A percentile compares a stretch with the other conserved stretches of the same genome.
Conservation (phyloP, 2,329 filamentous ascomycete genomes). For the Ceratocystis eucalypticola region DNA sequence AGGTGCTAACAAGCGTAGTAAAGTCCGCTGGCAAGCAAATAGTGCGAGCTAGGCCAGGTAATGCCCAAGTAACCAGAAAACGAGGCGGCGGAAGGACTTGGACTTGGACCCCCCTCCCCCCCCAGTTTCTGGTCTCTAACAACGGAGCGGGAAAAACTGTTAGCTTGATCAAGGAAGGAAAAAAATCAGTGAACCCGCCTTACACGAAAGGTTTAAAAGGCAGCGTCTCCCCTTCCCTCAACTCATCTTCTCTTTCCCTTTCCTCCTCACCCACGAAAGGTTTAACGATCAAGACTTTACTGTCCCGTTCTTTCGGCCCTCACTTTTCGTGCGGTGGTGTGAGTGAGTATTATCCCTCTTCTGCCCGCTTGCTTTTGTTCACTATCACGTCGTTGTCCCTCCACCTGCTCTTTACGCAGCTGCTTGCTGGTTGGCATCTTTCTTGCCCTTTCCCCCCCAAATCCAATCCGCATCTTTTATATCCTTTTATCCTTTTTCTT, state of each 20-base stretch:
- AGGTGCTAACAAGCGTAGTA: background rate
- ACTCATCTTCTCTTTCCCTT: constrained; percentile 27
- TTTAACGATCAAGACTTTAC: constrained; percentile 23
- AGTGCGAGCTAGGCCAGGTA: background rate
- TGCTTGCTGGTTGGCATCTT: background rate
- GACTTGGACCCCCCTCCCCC: constrained; percentile 1
- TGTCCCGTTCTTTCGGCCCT: constrained; percentile 25
- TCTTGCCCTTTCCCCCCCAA: background rate
- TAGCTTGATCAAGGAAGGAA: constrained; percentile 3
- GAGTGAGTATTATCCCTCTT: constrained; percentile 19
- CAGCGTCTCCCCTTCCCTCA: constrained; percentile 8
- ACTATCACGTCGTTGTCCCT: constrained; percentile 30
- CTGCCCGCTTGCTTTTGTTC: constrained; percentile 26
- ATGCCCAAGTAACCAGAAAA: background rate
- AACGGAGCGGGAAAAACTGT: constrained; percentile 6
- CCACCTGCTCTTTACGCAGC: background rate
- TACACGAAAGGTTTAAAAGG: constrained; percentile 12
- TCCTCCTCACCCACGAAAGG: constrained; percentile 38
- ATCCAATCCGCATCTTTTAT: background rate
- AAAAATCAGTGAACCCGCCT: constrained; percentile 7
- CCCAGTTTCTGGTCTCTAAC: constrained; percentile 3
- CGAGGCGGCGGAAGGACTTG: constrained; percentile 1
- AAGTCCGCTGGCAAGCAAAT: background rate
- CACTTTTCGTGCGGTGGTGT: constrained; percentile 36
- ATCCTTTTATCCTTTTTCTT: constrained; percentile 37